These are phyloP conservation scores for Picea abies DNA, from an alignment of 83 land plant genomes.

Conservation along the genomic window DNA sequence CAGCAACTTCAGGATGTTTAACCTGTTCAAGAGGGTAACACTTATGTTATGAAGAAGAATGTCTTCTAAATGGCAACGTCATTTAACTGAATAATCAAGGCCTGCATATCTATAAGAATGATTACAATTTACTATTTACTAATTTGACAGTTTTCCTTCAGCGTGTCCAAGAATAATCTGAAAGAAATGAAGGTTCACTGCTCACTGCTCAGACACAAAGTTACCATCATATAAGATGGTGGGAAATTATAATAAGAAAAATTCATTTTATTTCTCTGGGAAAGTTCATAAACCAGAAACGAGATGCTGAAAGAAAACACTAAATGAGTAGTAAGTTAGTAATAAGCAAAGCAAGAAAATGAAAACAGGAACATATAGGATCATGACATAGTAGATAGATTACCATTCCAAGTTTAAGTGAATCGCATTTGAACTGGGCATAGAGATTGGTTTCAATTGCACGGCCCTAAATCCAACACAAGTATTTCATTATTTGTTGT, in stretches of 20 bases:
- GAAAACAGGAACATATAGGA: neutral
- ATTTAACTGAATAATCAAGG: neutral
- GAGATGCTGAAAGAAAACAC: neutral
- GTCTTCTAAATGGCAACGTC: neutral
- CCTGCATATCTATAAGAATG: neutral
- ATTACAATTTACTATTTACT: neutral
- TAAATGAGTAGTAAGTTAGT: neutral
- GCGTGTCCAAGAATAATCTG: neutral
- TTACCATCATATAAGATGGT: neutral
- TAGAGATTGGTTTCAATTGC: constrained; percentile 97
- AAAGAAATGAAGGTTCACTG: neutral
- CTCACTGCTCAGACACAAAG: neutral
- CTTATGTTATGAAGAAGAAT: neutral
- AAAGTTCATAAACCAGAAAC: neutral
- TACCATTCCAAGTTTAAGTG: constrained; percentile 97
- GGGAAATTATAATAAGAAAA: neutral
- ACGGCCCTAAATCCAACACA: constrained; percentile 67
- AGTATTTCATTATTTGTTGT: neutral
- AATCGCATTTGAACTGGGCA: constrained; percentile 91
- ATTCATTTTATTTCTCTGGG: neutral
- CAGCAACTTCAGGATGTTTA: constrained; percentile 95
- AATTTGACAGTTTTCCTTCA: neutral
- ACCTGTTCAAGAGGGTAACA: constrained; percentile 52
- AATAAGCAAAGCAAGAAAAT: neutral
- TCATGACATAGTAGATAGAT: constrained; percentile 15